These are phyloP conservation scores for Lactarius indigo DNA, from an alignment of 768 basidiomycete species.

Conservation along the genomic window DNA sequence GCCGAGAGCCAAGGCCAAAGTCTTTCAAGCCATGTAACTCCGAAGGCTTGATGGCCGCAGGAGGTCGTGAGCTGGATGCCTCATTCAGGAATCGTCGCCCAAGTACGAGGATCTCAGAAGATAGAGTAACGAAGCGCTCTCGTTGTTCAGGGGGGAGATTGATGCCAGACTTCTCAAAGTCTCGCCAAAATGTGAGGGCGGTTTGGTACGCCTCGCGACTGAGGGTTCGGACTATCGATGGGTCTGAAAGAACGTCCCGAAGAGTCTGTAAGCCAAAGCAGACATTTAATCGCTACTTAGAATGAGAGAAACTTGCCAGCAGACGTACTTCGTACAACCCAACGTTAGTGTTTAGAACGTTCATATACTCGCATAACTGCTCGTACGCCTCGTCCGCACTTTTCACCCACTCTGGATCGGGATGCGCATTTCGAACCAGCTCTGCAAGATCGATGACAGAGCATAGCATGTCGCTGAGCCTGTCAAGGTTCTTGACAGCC, in stretches of 20 bases:
- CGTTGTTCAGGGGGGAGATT: slow-evolving; percentile 77
- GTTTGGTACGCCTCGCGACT: slow-evolving; percentile 78
- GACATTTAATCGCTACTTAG: neutral
- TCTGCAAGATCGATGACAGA: slow-evolving; percentile 97
- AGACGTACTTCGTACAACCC: slow-evolving; percentile 80
- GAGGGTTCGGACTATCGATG: slow-evolving; percentile 59
- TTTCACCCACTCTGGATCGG: slow-evolving; percentile 77
- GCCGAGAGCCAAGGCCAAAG: slow-evolving; percentile 67
- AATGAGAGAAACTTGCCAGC: slow-evolving; percentile 18
- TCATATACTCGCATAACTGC: slow-evolving; percentile 94
- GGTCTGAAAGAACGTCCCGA: slow-evolving; percentile 64
- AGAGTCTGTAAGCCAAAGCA: slow-evolving; percentile 49
- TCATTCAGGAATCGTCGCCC: slow-evolving; percentile 83
- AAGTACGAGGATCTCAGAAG: slow-evolving; percentile 83
- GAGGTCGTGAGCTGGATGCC: slow-evolving; percentile 57
- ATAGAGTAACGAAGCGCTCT: slow-evolving; percentile 80
- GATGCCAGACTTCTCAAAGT: slow-evolving; percentile 97
- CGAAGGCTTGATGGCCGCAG: slow-evolving; percentile 61
- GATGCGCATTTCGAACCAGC: slow-evolving; percentile 89
- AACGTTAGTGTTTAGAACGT: slow-evolving; percentile 90
- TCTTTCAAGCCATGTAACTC: slow-evolving; percentile 74
- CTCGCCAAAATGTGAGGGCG: slow-evolving; percentile 90
- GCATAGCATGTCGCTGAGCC: slow-evolving; percentile 93
- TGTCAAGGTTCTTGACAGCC: slow-evolving; percentile 94
- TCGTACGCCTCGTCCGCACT: slow-evolving; percentile 88